These are phyloP conservation scores for Taphrina pruni DNA, from an alignment of 1,139 yeast genomes.

Conservation along the genomic window DNA sequence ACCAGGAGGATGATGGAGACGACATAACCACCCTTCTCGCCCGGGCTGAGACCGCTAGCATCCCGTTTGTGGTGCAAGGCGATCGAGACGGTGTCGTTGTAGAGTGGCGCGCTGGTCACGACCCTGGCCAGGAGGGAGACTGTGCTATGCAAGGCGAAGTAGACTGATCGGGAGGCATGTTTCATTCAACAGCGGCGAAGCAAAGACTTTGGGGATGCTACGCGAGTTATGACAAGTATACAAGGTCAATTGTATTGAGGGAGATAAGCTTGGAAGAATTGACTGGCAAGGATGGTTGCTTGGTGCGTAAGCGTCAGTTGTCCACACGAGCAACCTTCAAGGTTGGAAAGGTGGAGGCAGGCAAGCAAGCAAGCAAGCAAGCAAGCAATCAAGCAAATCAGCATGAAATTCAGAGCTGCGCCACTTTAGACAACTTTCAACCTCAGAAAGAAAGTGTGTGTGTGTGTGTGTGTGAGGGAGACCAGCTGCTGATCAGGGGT, in stretches of 20 bases:
- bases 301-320: no score
- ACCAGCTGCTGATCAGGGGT: no score
- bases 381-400: no score
- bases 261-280: not conserved
- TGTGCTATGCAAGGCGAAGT: constrained; percentile 26
- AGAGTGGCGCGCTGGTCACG: constrained; percentile 18
- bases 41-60: constrained; percentile 6
- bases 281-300: not conserved
- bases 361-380: no score
- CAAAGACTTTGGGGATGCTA: not conserved
- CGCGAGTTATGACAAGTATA: no score
- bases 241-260: no score
- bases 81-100: not conserved
- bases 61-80: constrained; percentile 15
- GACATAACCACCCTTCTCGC: constrained; percentile 23
- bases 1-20: constrained; percentile 39
- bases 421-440: no score
- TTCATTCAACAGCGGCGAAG: constrained; percentile 17
- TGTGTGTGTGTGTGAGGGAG: no score
- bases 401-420: no score
- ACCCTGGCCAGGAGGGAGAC: constrained; percentile 18
- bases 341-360: no score
- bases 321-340: no score
- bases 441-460: no score
- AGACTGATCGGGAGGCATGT: constrained; percentile 32